A percentile compares a stretch with the other conserved stretches of the same genome.
phyloP scores from a whole-genome alignment of 1,284 basidiomycete species.

The Cystobasidium sp. region DNA sequence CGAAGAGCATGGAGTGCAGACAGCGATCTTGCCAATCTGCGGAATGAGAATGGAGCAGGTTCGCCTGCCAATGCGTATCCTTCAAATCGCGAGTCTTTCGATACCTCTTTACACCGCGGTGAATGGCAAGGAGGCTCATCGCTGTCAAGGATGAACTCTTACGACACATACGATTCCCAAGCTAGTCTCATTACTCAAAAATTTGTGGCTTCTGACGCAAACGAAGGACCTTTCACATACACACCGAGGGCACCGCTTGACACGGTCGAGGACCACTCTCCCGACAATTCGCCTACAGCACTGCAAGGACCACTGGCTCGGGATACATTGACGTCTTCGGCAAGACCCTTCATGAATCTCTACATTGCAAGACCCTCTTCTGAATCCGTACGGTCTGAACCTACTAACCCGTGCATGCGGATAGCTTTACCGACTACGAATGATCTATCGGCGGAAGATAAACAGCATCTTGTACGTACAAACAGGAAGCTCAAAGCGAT shows the following conservation, averaged over 20 bases:
- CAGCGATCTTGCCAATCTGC: conserved; percentile 1
- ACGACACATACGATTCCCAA: conserved; percentile 26
- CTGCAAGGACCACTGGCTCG: background rate
- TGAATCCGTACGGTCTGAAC: background rate
- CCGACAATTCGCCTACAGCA: background rate
- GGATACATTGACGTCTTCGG: background rate
- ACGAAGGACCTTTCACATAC: background rate
- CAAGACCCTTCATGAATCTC: conserved; percentile 11
- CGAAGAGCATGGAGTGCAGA: conserved; percentile 24
- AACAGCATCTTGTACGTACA: conserved; percentile 30
- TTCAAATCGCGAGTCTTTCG: conserved; percentile 4
- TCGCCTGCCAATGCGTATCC: background rate
- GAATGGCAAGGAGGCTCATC: conserved; percentile 21
- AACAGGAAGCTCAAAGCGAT: conserved; percentile 32
- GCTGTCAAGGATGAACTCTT: conserved; percentile 6
- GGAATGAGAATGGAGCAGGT: background rate
- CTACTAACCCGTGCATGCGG: background rate
- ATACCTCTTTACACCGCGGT: background rate
- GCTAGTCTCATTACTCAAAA: background rate
- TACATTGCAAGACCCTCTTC: background rate
- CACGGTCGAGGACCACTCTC: background rate
- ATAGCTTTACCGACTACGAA: conserved; percentile 10
- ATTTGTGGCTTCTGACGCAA: background rate
- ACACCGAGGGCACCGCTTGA: background rate
- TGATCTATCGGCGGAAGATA: conserved; percentile 13